Conservation (phyloP, 2,329 filamentous ascomycete genomes). For the Pyricularia sp. region DNA sequence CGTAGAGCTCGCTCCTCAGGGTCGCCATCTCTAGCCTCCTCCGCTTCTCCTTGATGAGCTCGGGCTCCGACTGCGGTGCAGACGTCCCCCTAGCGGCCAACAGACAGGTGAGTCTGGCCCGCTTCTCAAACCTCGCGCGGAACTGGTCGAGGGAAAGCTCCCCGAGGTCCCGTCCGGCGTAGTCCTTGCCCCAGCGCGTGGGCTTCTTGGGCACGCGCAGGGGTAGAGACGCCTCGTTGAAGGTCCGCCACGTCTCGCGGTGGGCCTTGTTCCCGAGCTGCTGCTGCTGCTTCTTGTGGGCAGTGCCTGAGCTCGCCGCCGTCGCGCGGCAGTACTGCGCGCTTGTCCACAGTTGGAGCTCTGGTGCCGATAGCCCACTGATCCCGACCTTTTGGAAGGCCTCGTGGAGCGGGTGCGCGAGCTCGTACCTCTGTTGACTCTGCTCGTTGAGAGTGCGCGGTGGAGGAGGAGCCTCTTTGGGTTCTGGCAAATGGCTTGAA, state of each 20-base stretch:
- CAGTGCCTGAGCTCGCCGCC: slow-evolving; percentile 16
- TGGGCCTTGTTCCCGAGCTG: slow-evolving; percentile 31
- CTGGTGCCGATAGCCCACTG: slow-evolving; percentile 29
- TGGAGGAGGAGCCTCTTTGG: slow-evolving; percentile 15
- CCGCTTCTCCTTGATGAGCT: slow-evolving; percentile 31
- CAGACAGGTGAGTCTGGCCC: slow-evolving; percentile 28
- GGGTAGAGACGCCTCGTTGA: slow-evolving; percentile 38
- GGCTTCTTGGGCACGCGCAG: slow-evolving; percentile 25
- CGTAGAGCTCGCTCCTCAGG: slow-evolving; percentile 39
- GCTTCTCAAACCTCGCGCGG: slow-evolving; percentile 26
- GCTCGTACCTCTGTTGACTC: slow-evolving; percentile 32
- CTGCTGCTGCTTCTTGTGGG: slow-evolving; percentile 3
- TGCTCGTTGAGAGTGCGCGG: slow-evolving; percentile 34
- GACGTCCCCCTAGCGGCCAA: slow-evolving; percentile 8
- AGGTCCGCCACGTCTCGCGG: slow-evolving; percentile 44
- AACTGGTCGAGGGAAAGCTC: slow-evolving; percentile 34
- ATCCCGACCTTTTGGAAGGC: slow-evolving; percentile 30
- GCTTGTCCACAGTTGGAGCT: slow-evolving; percentile 36
- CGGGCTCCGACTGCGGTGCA: slow-evolving; percentile 17
- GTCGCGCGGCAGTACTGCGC: slow-evolving; percentile 30
- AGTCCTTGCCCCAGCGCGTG: slow-evolving; percentile 36
- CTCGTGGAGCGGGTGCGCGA: slow-evolving; percentile 35
- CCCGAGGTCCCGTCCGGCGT: slow-evolving; percentile 33
- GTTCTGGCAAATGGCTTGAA: background rate
- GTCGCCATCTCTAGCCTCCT: slow-evolving; percentile 37